Percentiles rank a stretch among this genome's conserved stretches.
Evolutionary conservation across 805 yeast species (phyloP).

Genomic region (Barnettozyma siamensis): DNA sequence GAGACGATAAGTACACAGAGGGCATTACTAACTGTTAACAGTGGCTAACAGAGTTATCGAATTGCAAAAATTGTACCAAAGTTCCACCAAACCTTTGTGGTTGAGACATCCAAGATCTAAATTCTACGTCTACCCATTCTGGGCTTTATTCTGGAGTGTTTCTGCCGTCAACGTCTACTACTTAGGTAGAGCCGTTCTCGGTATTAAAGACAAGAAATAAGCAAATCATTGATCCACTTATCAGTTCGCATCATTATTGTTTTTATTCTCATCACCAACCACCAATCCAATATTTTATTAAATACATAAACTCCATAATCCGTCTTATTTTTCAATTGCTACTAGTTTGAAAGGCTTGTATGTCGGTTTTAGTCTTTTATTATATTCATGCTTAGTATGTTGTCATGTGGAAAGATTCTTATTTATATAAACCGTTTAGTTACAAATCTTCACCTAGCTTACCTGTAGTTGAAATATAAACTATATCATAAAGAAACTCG

Average conservation of each 20-base stretch:
- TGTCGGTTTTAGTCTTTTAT: no score
- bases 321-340: no score
- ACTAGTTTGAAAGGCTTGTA: no score
- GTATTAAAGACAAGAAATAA: constrained; percentile 45
- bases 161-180: constrained; percentile 23
- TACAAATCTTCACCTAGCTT: background rate
- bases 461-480: background rate
- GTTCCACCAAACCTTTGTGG: constrained; percentile 54
- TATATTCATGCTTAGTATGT: no score
- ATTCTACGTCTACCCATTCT: constrained; percentile 28
- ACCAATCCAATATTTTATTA: no score
- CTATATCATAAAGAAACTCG: background rate
- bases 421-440: background rate
- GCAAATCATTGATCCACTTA: background rate
- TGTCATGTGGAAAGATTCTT: background rate
- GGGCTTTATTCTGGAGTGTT: constrained; percentile 26
- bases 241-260: no score
- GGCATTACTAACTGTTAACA: constrained; percentile 19
- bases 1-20: no score
- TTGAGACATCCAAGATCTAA: constrained; percentile 38
- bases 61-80: constrained; percentile 54
- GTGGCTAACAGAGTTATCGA: constrained; percentile 43
- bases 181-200: constrained; percentile 63
- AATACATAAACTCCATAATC: no score
- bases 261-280: no score